Conservation (phyloP, 176 grass and related monocot species). For the Ensete glaucum region DNA sequence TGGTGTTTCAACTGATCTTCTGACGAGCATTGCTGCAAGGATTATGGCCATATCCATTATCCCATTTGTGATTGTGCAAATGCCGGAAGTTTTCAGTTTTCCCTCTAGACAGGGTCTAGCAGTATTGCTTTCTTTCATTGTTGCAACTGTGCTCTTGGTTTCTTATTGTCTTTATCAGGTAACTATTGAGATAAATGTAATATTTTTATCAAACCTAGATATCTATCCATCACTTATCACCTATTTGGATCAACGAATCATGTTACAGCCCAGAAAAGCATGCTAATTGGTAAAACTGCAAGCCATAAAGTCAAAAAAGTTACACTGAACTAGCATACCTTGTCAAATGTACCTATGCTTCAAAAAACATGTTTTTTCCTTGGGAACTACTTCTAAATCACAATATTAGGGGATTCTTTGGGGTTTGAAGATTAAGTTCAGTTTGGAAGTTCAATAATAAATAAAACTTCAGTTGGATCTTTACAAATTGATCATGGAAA, state of each 20-base stretch:
- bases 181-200: slow-evolving; percentile 15
- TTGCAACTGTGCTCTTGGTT: slow-evolving; percentile 53
- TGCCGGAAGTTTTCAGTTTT: slow-evolving; percentile 65
- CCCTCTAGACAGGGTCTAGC: slow-evolving; percentile 47
- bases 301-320: not conserved
- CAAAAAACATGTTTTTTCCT: too few species aligned
- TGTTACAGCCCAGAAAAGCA: too few species aligned
- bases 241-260: not conserved
- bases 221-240: not conserved
- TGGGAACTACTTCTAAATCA: too few species aligned
- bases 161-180: slow-evolving; percentile 88
- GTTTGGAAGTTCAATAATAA: too few species aligned
- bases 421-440: too few species aligned
- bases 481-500: too few species aligned
- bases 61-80: slow-evolving; percentile 82
- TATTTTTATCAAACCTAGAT: not conserved
- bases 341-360: too few species aligned
- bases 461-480: too few species aligned
- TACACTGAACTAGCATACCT: not conserved
- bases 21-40: slow-evolving; percentile 73
- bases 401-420: too few species aligned
- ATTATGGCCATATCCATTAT: slow-evolving; percentile 81
- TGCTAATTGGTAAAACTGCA: not conserved
- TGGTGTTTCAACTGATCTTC: slow-evolving; percentile 71
- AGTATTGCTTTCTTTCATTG: slow-evolving; percentile 50